phyloP scores from a whole-genome alignment of 2,329 filamentous ascomycete genomes.

The Rhynchosporium secalis region DNA sequence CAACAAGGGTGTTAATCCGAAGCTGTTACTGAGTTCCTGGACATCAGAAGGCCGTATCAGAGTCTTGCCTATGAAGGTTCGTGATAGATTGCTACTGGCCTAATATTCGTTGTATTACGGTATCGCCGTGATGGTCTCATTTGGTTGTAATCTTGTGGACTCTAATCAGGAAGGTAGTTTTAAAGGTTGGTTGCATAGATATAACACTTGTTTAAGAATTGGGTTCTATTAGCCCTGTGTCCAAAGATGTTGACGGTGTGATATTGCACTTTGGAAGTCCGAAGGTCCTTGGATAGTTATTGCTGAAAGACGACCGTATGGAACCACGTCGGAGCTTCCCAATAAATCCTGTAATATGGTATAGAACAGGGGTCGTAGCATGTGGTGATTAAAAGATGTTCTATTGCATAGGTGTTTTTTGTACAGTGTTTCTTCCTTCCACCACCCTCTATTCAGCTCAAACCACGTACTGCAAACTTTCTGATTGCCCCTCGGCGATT shows the following conservation, averaged over 20 bases:
- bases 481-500: neutral
- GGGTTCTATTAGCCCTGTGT: too few species aligned
- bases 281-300: too few species aligned
- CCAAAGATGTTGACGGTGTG: too few species aligned
- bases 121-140: too few species aligned
- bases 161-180: too few species aligned
- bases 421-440: conserved; percentile 27
- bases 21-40: neutral
- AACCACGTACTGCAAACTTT: conserved; percentile 6
- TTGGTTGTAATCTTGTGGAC: too few species aligned
- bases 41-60: neutral
- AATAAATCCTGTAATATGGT: neutral
- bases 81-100: neutral
- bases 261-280: too few species aligned
- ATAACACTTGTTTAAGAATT: too few species aligned
- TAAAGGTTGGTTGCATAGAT: too few species aligned
- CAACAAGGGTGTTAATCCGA: conserved; percentile 3
- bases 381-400: conserved; percentile 17
- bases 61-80: neutral
- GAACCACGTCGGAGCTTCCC: neutral
- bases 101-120: too few species aligned
- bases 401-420: conserved; percentile 30
- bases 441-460: conserved; percentile 10
- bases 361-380: neutral
- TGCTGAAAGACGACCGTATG: neutral